phyloP scores from a whole-genome alignment of 2,329 filamentous ascomycete genomes.

The Chaetomium strumarium region DNA sequence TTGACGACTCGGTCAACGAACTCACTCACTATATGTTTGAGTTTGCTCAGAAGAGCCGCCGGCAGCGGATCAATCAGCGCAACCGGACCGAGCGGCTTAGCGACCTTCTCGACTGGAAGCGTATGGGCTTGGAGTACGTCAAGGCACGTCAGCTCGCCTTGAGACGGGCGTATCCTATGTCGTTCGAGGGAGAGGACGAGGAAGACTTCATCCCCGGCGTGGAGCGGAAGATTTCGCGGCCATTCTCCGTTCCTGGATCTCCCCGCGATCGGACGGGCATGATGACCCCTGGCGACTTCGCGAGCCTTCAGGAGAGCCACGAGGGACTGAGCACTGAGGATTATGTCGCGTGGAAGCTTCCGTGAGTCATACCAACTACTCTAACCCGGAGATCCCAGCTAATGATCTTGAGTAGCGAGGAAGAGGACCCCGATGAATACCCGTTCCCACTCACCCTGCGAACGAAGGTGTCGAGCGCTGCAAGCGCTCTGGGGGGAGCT shows the following conservation, averaged over 20 bases:
- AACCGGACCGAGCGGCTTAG: constrained; percentile 94
- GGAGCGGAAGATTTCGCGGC: constrained; percentile 91
- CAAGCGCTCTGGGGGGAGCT: constrained; percentile 38
- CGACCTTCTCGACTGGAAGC: constrained; percentile 96
- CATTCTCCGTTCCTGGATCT: constrained; percentile 88
- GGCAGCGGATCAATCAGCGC: constrained; percentile 96
- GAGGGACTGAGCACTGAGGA: constrained; percentile 94
- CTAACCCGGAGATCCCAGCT: constrained; percentile 22
- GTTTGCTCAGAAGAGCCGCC: constrained; percentile 85
- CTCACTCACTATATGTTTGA: constrained; percentile 89
- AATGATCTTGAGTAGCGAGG: constrained; percentile 56
- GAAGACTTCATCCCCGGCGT: constrained; percentile 88
- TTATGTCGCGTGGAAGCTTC: constrained; percentile 96
- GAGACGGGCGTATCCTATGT: constrained; percentile 81
- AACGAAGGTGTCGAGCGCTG: constrained; percentile 41
- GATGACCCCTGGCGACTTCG: constrained; percentile 99
- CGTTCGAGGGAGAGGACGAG: constrained; percentile 75
- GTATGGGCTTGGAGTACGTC: constrained; percentile 99
- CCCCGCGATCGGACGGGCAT: constrained; percentile 86
- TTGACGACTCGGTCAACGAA: constrained; percentile 97
- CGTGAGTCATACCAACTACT: constrained; percentile 57
- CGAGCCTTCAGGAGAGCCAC: constrained; percentile 86
- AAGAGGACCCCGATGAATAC: constrained; percentile 80
- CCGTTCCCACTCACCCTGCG: constrained; percentile 54
- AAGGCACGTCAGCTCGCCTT: constrained; percentile 92